A percentile compares a stretch with the other conserved stretches of the same genome.
Conservation (phyloP, 2,329 filamentous ascomycete species). For the Aureobasidium sp. region DNA sequence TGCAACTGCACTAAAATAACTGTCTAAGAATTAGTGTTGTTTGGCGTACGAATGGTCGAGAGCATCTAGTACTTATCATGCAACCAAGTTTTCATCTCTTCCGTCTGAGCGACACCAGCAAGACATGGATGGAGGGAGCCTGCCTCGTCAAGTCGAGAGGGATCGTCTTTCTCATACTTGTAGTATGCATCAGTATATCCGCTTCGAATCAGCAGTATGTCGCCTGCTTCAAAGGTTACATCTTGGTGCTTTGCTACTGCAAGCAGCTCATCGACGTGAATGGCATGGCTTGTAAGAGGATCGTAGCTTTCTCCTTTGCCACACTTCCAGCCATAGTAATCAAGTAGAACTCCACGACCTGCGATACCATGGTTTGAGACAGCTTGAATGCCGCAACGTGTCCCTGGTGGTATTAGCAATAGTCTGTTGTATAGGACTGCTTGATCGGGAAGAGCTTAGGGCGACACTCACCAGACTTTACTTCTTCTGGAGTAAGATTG, state of each 20-base stretch:
- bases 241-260: slow-evolving; percentile 65
- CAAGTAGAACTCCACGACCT: slow-evolving; percentile 48
- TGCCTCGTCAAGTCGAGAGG: background rate
- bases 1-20: slow-evolving; percentile 67
- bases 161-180: slow-evolving; percentile 50
- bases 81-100: slow-evolving; percentile 39
- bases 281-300: slow-evolving; percentile 45
- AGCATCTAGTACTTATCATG: slow-evolving; percentile 23
- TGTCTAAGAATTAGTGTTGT: too few relatives aligned
- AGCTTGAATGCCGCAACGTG: background rate
- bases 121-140: background rate
- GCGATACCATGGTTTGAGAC: slow-evolving; percentile 49
- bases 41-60: too few relatives aligned
- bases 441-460: too few relatives aligned
- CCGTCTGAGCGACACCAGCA: background rate
- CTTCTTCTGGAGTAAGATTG: slow-evolving; percentile 44
- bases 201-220: slow-evolving; percentile 67
- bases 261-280: slow-evolving; percentile 55
- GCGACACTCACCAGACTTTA: slow-evolving; percentile 41
- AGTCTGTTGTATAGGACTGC: too few relatives aligned
- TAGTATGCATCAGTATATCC: slow-evolving; percentile 68
- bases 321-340: slow-evolving; percentile 47
- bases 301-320: slow-evolving; percentile 50
- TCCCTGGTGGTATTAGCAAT: background rate
- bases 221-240: slow-evolving; percentile 61